A percentile compares a stretch with the other conserved stretches of the same genome.
These are phyloP conservation scores for Scheffersomyces segobiensis DNA, from an alignment of 1,139 yeast genomes.

Conservation along the genomic window DNA sequence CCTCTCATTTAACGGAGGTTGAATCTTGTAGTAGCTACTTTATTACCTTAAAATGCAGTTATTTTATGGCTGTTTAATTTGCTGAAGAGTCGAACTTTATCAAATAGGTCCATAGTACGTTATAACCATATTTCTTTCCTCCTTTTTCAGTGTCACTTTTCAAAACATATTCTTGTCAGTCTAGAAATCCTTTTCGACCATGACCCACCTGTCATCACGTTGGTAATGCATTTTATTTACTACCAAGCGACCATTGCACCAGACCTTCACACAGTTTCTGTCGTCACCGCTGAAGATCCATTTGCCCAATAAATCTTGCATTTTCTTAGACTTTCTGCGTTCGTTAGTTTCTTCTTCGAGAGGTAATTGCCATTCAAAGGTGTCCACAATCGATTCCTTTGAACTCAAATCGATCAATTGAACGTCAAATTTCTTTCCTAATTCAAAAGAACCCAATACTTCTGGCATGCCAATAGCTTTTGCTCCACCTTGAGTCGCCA, in stretches of 20 bases:
- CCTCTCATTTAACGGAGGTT: too few relatives aligned
- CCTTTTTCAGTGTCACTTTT: too few relatives aligned
- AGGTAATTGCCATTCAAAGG: conserved; percentile 68
- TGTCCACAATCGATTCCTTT: conserved; percentile 60
- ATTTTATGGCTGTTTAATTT: too few relatives aligned
- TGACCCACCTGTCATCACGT: conserved; percentile 11
- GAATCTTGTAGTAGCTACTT: too few relatives aligned
- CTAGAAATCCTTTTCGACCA: conserved; percentile 5
- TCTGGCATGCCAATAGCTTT: conserved; percentile 61
- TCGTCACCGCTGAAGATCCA: conserved; percentile 98
- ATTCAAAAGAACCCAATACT: conserved; percentile 66
- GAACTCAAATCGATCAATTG: conserved; percentile 68
- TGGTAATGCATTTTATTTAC: conserved; percentile 33
- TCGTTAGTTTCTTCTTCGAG: neutral
- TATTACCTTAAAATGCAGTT: too few relatives aligned
- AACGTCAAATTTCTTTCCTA: conserved; percentile 82
- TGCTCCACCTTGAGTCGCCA: conserved; percentile 94
- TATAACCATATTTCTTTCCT: too few relatives aligned
- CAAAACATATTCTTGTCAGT: too few relatives aligned
- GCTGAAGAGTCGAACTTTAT: too few relatives aligned
- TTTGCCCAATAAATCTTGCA: conserved; percentile 66
- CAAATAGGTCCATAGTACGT: too few relatives aligned
- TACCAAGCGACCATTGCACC: conserved; percentile 75
- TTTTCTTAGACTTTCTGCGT: conserved; percentile 17
- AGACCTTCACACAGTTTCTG: conserved; percentile 76